Evolutionary conservation across 192 early-diverging fungal species (phyloP).

Genomic region (Coemansia sp.): DNA sequence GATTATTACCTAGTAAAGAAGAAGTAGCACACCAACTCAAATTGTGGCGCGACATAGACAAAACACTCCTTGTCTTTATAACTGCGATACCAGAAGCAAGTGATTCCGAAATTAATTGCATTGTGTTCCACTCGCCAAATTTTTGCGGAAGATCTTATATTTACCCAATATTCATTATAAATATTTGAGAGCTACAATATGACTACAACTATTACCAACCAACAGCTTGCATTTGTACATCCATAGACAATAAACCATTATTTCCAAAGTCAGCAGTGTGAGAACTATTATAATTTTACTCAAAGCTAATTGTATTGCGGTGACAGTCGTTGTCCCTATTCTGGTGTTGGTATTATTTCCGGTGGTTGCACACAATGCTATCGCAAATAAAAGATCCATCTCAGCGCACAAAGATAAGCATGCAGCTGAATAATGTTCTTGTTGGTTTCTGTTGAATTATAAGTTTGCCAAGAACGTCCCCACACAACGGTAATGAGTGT

Average conservation of each 20-base stretch:
- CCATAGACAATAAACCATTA: neutral
- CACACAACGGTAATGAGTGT: neutral
- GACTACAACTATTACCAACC: neutral
- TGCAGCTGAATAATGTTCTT: neutral
- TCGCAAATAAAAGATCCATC: neutral
- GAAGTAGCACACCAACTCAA: no score
- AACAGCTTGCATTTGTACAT: neutral
- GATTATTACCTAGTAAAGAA: no score
- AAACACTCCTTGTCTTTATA: no score
- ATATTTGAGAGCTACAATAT: no score
- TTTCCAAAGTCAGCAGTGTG: neutral
- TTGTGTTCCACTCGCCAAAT: no score
- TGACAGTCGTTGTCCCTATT: neutral
- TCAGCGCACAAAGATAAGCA: neutral
- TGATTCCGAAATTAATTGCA: no score
- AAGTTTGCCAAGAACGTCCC: neutral
- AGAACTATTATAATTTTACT: neutral
- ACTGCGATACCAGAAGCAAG: no score
- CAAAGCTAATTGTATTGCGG: neutral
- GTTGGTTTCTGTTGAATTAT: neutral
- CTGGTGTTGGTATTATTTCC: neutral
- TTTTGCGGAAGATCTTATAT: no score
- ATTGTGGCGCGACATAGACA: no score
- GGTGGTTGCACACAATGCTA: neutral
- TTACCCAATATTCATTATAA: no score